Evolutionary conservation across 108 stramenopile genomes (phyloP), one percentile per base, ranked within the genome.

Genomic region (Craspedostauros australis): DNA sequence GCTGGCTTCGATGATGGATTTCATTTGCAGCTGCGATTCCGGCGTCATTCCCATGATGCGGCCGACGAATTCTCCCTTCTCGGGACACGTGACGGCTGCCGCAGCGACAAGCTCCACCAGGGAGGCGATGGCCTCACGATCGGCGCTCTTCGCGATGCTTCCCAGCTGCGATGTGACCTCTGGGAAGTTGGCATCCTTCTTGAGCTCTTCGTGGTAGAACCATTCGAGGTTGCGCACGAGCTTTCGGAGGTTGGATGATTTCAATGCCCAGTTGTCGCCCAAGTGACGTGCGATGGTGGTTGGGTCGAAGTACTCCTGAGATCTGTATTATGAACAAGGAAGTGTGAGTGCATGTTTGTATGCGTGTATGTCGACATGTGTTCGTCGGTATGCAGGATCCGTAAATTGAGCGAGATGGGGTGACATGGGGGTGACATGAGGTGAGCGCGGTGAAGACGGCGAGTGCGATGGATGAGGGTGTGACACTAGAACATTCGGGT

Each of bases 231-330:
- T 87, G 32, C 90, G 78, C 12, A 87, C 62, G n/a, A 91, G 73
- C 60, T 91, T 91, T 27, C 86, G 75, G 16, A 91, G 48, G 47
- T 91, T 91, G 54, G 83, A 72, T 3, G 78, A 69, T 60, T 87
- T 91, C 31, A 91, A 59, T 7, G 81, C 86, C 90, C 90, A 91
- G 47, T 91, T 91, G 38, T 75, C 73, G 36, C 89, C 84, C 36
- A 85, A 55, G 46, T 91, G 76, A 53, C 84, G 85, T 50, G 80
- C 78, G 62, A 91, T 86, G 16, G 84, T 81, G 21, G 90, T 83
- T 14, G 90, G 79, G 68, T 91, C 86, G 70, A 91, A 91, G 47
- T 85, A 67, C 24, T 82, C 77, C 29, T 63, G 86, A 60, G 66
- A 83, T 71, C 82, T 79, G 55, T 27, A 45, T 29, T 42, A 8